Evolutionary conservation across 805 yeast species (phyloP).

Genomic region (Ogataea populi-albae): DNA sequence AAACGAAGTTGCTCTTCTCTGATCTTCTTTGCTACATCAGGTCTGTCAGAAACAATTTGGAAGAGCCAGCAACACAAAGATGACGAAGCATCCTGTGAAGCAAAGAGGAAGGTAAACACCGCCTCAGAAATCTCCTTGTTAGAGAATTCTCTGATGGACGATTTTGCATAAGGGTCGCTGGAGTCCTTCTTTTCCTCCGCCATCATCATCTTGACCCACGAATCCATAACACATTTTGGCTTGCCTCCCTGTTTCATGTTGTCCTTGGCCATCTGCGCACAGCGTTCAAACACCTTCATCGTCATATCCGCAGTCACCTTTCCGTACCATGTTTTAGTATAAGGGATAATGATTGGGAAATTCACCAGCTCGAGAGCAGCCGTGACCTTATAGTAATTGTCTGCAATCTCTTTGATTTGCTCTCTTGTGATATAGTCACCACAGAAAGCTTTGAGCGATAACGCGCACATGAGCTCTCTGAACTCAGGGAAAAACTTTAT

Average conservation of each 20-base stretch:
- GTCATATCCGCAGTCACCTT: constrained; percentile 89
- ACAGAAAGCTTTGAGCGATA: constrained; percentile 89
- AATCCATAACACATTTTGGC: constrained; percentile 90
- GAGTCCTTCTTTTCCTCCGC: constrained; percentile 56
- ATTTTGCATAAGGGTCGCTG: constrained; percentile 50
- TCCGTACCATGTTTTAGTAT: constrained; percentile 98
- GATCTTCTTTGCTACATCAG: constrained; percentile 80
- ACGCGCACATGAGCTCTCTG: constrained; percentile 94
- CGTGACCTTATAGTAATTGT: constrained; percentile 86
- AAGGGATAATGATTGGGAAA: constrained; percentile 95
- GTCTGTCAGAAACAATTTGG: constrained; percentile 94
- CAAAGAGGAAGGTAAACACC: constrained; percentile 92
- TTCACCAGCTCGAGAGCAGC: constrained; percentile 96
- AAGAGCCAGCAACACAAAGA: constrained; percentile 97
- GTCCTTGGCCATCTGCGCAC: constrained; percentile 86
- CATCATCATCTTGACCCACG: constrained; percentile 87
- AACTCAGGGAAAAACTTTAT: constrained; percentile 84
- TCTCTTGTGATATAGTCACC: constrained; percentile 92
- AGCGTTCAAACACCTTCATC: constrained; percentile 86
- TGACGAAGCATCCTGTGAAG: constrained; percentile 97
- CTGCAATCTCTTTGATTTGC: constrained; percentile 84
- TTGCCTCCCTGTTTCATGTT: constrained; percentile 73
- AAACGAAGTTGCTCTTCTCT: constrained; percentile 89
- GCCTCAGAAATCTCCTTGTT: constrained; percentile 95
- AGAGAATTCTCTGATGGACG: constrained; percentile 75